Percentiles rank a stretch among this genome's conserved stretches.
phyloP scores from a whole-genome alignment of 495 filamentous ascomycete genomes.

The Cercophora sp. region DNA sequence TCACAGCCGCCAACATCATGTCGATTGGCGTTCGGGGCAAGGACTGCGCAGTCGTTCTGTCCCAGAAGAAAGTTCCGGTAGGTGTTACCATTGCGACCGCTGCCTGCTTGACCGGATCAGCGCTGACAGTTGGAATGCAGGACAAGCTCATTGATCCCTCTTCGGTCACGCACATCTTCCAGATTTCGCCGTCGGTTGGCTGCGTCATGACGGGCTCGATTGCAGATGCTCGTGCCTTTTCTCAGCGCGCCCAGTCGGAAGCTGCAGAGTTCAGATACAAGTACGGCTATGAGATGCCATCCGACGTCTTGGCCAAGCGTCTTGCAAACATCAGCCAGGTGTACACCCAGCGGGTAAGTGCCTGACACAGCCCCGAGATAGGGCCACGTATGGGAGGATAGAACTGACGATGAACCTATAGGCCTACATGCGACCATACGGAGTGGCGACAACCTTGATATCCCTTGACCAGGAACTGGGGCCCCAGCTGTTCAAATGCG shows the following conservation, averaged over 20 bases:
- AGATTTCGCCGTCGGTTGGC: conserved; percentile 90
- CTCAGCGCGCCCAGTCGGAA: conserved; percentile 87
- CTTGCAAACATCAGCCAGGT: conserved; percentile 98
- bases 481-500: conserved; percentile 97
- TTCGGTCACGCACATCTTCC: conserved; percentile 96
- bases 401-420: conserved; percentile 35
- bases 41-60: conserved; percentile 92
- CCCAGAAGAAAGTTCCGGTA: conserved; percentile 99
- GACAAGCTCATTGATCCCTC: conserved; percentile 98
- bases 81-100: conserved; percentile 34
- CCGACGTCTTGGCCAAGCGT: conserved; percentile 91
- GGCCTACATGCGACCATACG: conserved; percentile 98
- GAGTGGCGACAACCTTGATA: conserved; percentile 90
- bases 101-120: conserved; percentile 5
- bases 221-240: conserved; percentile 89
- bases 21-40: conserved; percentile 94
- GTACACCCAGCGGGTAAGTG: conserved; percentile 90
- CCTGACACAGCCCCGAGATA: background rate
- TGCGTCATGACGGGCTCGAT: conserved; percentile 99
- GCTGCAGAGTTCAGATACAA: conserved; percentile 98
- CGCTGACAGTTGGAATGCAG: conserved; percentile 47
- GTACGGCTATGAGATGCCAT: conserved; percentile 98
- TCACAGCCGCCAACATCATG: conserved; percentile 98
- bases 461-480: conserved; percentile 89
- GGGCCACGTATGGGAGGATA: background rate